Conservation (phyloP, 495 filamentous ascomycete species). For the Apiosordaria backusii region DNA sequence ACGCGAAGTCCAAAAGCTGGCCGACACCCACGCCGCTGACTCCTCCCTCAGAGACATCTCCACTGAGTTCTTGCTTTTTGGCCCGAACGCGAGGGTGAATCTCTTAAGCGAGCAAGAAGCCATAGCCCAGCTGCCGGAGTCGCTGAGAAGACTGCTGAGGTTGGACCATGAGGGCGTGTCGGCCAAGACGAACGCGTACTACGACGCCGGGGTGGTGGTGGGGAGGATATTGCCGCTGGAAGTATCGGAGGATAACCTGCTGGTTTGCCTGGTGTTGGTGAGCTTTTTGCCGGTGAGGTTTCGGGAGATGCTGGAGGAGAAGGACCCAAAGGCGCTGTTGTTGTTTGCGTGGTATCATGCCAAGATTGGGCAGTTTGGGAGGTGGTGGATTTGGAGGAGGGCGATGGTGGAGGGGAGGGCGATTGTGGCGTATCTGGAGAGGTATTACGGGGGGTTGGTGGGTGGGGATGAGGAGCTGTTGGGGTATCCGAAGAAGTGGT, state of each 20-base stretch:
- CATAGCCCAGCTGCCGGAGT: conserved; percentile 7
- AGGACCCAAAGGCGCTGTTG: conserved; percentile 40
- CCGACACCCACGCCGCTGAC: conserved; percentile 19
- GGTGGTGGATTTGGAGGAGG: conserved; percentile 42
- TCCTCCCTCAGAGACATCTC: conserved; percentile 9
- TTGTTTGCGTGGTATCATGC: conserved; percentile 43
- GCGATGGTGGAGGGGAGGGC: conserved; percentile 38
- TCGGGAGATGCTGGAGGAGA: conserved; percentile 32
- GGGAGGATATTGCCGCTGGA: conserved; percentile 27
- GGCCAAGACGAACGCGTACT: conserved; percentile 15
- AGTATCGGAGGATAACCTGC: conserved; percentile 27
- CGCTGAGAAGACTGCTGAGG: conserved; percentile 9
- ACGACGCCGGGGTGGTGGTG: conserved; percentile 4
- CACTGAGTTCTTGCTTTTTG: not conserved
- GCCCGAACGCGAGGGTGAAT: not conserved
- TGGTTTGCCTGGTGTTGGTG: conserved; percentile 37
- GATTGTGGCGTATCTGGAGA: conserved; percentile 33
- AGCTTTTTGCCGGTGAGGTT: conserved; percentile 32
- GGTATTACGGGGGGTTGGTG: conserved; percentile 8
- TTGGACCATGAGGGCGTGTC: conserved; percentile 4
- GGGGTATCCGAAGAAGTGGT: conserved; percentile 17
- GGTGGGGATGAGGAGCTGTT: conserved; percentile 8
- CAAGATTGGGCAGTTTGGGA: conserved; percentile 30
- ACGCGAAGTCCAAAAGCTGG: conserved; percentile 19
- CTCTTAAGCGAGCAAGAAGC: not conserved